Percentiles rank a stretch among this genome's conserved stretches.
Evolutionary conservation across 495 filamentous ascomycete species (phyloP).

Genomic region (Staphylotrichum longicolle): DNA sequence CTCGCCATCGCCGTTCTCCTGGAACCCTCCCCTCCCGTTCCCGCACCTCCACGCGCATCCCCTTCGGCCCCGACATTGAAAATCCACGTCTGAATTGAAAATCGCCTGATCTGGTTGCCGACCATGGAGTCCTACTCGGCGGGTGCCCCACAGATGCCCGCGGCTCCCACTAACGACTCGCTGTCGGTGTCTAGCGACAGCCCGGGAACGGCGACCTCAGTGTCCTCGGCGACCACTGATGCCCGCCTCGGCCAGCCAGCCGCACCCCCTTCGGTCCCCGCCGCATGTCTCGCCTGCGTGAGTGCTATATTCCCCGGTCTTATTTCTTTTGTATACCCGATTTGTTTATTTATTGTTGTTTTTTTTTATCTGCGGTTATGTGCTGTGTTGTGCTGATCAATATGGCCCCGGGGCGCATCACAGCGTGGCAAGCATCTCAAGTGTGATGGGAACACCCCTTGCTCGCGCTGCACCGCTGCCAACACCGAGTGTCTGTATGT

Average conservation of each 20-base stretch:
- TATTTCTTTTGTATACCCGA: conserved; percentile 20
- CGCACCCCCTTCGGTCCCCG: conserved; percentile 43
- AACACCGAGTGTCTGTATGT: conserved; percentile 49
- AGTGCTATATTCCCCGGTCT: conserved; percentile 29
- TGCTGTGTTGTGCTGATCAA: conserved; percentile 15
- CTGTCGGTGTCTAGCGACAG: conserved; percentile 34
- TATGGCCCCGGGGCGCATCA: background rate
- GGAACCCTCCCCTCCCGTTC: conserved; percentile 9
- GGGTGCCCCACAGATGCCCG: conserved; percentile 34
- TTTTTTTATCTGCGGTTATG: conserved; percentile 18
- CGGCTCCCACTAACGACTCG: conserved; percentile 34
- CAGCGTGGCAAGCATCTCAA: conserved; percentile 53
- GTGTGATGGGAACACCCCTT: conserved; percentile 48
- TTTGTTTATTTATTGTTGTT: conserved; percentile 12
- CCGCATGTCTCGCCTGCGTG: conserved; percentile 50
- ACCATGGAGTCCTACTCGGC: conserved; percentile 37
- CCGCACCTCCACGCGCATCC: conserved; percentile 5
- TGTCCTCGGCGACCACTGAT: conserved; percentile 35
- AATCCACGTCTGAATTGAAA: conserved; percentile 4
- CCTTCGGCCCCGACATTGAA: conserved; percentile 5
- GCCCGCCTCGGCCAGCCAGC: conserved; percentile 31
- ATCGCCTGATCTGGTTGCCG: conserved; percentile 28
- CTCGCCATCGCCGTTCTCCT: background rate
- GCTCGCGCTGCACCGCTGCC: conserved; percentile 44
- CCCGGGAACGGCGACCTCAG: conserved; percentile 35